These are phyloP conservation scores for Rhodotorula sp. DNA, from an alignment of 1,284 basidiomycete species.

Conservation along the genomic window DNA sequence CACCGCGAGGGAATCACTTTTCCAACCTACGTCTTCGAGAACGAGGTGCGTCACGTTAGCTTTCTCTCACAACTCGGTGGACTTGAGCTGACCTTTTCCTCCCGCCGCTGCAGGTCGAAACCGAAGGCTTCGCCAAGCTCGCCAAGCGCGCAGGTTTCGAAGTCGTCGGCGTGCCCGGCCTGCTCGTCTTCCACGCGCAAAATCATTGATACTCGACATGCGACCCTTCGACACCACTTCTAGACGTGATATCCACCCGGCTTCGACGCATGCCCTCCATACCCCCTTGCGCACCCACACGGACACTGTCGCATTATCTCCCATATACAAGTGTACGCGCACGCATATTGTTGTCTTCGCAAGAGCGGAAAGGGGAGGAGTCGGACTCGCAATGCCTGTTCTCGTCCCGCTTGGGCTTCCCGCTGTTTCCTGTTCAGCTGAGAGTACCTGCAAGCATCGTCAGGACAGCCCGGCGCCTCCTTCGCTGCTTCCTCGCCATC, in stretches of 20 bases:
- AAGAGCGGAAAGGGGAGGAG: too few species aligned
- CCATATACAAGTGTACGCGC: too few species aligned
- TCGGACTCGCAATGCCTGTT: too few species aligned
- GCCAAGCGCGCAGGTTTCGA: slow-evolving; percentile 32
- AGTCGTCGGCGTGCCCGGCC: slow-evolving; percentile 30
- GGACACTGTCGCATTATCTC: too few species aligned
- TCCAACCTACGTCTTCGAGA: slow-evolving; percentile 34
- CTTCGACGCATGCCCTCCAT: too few species aligned
- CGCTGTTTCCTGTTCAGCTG: neutral
- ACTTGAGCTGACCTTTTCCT: neutral
- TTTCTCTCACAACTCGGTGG: too few species aligned
- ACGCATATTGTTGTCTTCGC: too few species aligned
- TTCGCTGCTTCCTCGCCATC: neutral
- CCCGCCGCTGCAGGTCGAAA: slow-evolving; percentile 18
- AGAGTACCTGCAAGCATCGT: too few species aligned
- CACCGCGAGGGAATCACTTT: slow-evolving; percentile 35
- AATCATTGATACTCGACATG: slow-evolving; percentile 11
- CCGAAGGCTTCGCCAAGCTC: slow-evolving; percentile 31
- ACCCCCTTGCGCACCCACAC: too few species aligned
- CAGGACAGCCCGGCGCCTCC: too few species aligned
- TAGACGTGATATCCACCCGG: neutral
- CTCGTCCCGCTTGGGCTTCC: neutral
- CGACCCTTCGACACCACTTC: neutral
- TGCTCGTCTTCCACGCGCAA: slow-evolving; percentile 29
- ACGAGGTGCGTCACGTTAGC: slow-evolving; percentile 16